Conservation (phyloP, 331 rosid genomes). For the Ulmus americana region DNA sequence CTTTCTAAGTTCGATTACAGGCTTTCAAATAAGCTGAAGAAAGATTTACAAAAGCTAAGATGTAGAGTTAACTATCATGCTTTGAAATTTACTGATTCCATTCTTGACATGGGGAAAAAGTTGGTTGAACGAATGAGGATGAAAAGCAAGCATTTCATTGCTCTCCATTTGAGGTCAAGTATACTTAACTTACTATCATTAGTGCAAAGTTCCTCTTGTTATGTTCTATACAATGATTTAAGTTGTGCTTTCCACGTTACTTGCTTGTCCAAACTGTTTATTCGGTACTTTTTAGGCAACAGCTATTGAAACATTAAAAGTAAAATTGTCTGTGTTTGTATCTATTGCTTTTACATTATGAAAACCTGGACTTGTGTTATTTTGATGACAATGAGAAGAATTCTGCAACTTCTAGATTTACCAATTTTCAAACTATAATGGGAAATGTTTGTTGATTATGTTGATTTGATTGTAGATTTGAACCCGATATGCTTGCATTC, state of each 20-base stretch:
- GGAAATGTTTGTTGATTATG: conserved; percentile 19
- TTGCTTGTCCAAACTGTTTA: neutral
- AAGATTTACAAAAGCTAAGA: conserved; percentile 67
- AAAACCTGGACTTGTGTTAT: neutral
- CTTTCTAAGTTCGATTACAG: conserved; percentile 88
- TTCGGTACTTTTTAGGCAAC: neutral
- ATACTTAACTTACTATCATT: conserved; percentile 10
- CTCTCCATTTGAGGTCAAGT: conserved; percentile 82
- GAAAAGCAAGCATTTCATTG: conserved; percentile 61
- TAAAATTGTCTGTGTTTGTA: neutral
- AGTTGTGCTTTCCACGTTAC: neutral
- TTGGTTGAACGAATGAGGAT: conserved; percentile 66
- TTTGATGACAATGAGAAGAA: neutral
- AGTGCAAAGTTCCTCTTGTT: neutral
- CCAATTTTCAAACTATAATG: neutral
- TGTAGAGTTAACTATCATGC: conserved; percentile 87
- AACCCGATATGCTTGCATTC: conserved; percentile 95
- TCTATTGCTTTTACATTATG: neutral
- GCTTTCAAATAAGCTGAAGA: conserved; percentile 66
- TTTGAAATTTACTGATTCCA: conserved; percentile 57
- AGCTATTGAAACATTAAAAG: neutral
- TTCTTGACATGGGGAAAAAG: conserved; percentile 52
- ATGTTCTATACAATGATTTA: neutral
- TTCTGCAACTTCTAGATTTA: neutral
- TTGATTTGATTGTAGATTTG: conserved; percentile 48